Conservation (phyloP, 345 rosid genomes). For the Balakata baccata region DNA sequence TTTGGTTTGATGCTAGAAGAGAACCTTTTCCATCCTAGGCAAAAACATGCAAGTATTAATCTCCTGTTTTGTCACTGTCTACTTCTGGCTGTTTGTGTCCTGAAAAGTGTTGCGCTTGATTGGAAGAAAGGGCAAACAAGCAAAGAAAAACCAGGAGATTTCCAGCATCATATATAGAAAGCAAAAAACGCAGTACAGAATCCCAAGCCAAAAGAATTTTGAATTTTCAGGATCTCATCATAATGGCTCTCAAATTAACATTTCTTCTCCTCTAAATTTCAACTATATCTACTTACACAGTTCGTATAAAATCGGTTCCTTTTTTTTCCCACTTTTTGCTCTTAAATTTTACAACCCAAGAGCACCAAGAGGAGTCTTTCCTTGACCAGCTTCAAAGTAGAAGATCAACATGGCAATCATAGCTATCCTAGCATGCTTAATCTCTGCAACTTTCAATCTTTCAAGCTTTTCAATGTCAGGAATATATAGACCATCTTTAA, state of each 20-base stretch:
- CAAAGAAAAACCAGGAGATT: too few relatives aligned
- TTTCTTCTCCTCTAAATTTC: neutral
- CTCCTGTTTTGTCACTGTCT: neutral
- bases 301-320: neutral
- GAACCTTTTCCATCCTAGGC: neutral
- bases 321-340: too few relatives aligned
- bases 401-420: constrained; percentile 94
- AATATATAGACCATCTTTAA: constrained; percentile 58
- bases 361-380: constrained; percentile 94
- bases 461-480: constrained; percentile 83
- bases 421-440: constrained; percentile 90
- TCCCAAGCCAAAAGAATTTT: neutral
- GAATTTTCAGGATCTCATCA: neutral
- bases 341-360: constrained; percentile 60
- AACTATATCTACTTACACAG: constrained; percentile 14
- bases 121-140: too few relatives aligned
- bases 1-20: constrained; percentile 2
- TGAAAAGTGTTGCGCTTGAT: neutral
- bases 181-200: neutral
- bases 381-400: constrained; percentile 96
- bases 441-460: constrained; percentile 89
- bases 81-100: neutral
- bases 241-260: neutral
- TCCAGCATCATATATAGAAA: neutral
- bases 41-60: neutral